A percentile compares a stretch with the other conserved stretches of the same genome.
Conservation (phyloP, 2,329 filamentous ascomycete genomes). For the Raffaelea albimanens region DNA sequence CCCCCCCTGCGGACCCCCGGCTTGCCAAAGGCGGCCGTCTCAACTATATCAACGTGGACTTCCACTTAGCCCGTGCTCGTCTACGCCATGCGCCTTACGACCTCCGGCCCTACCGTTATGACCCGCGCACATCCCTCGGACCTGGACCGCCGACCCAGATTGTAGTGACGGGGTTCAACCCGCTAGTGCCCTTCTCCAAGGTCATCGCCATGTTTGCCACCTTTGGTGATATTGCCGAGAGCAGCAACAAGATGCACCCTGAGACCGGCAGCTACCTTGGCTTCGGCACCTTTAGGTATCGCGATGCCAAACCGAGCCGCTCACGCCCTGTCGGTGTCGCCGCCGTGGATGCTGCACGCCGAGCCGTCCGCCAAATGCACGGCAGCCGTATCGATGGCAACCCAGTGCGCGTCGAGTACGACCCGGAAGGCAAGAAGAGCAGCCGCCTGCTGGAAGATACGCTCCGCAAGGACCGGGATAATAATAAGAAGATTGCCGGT, state of each 20-base stretch:
- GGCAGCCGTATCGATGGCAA: conserved; percentile 71
- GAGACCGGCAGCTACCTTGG: conserved; percentile 90
- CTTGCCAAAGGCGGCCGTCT: conserved; percentile 58
- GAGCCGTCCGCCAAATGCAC: conserved; percentile 67
- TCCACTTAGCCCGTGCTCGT: conserved; percentile 61
- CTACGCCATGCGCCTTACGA: conserved; percentile 67
- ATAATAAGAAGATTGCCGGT: conserved; percentile 21
- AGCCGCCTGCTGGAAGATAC: conserved; percentile 66
- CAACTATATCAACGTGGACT: conserved; percentile 60
- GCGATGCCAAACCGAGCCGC: conserved; percentile 54
- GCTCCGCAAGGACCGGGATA: conserved; percentile 59
- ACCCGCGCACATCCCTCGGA: conserved; percentile 73
- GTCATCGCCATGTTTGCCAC: conserved; percentile 66
- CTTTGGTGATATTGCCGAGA: conserved; percentile 80
- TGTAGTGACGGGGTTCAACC: conserved; percentile 93
- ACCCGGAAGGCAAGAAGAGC: conserved; percentile 80
- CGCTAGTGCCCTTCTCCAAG: conserved; percentile 70
- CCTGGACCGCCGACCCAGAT: conserved; percentile 85
- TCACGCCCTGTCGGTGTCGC: conserved; percentile 45
- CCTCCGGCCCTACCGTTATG: conserved; percentile 72
- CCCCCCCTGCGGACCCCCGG: conserved; percentile 72
- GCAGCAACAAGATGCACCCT: conserved; percentile 91
- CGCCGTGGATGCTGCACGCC: conserved; percentile 72
- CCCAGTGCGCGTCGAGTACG: conserved; percentile 73
- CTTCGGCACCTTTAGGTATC: conserved; percentile 84